Percentiles rank a stretch among this genome's conserved stretches.
These are phyloP conservation scores for Colletotrichum melonis DNA, from an alignment of 2,329 filamentous ascomycete species.

Conservation along the genomic window DNA sequence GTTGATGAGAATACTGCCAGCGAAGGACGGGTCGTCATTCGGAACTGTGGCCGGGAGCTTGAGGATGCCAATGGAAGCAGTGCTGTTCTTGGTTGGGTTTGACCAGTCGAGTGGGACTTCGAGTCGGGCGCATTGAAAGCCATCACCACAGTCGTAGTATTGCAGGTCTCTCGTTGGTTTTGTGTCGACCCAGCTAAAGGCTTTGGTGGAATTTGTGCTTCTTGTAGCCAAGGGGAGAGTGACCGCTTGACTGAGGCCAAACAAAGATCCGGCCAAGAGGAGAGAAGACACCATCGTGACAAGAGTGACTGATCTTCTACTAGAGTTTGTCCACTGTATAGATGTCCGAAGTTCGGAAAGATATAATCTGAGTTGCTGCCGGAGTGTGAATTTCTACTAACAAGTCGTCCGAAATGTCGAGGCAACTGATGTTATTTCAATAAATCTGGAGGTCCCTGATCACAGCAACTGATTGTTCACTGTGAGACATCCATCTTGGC, in stretches of 20 bases:
- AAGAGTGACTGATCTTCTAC: not conserved
- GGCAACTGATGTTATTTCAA: not conserved
- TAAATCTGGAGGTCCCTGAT: not conserved
- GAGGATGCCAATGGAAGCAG: not conserved
- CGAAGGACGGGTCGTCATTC: not conserved
- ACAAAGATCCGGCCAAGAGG: not conserved
- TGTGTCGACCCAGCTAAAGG: not conserved
- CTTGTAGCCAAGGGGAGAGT: not conserved
- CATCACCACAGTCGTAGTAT: not conserved
- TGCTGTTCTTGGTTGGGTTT: not conserved
- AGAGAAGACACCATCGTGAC: not conserved
- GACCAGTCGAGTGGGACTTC: not conserved
- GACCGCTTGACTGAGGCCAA: not conserved
- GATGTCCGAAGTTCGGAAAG: not conserved
- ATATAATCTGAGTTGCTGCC: not conserved
- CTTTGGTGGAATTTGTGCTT: not conserved
- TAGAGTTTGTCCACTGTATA: not conserved
- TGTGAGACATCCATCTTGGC: not conserved
- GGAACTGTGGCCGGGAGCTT: not conserved
- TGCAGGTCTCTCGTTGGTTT: not conserved
- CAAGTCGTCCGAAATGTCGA: not conserved
- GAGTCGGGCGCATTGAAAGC: not conserved
- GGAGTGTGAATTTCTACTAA: not conserved
- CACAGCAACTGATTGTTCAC: not conserved
- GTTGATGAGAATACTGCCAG: not conserved